Base-by-base conservation (phyloP, 2,329 filamentous ascomycete genomes). In the Chaetothyriales sp. region DNA sequence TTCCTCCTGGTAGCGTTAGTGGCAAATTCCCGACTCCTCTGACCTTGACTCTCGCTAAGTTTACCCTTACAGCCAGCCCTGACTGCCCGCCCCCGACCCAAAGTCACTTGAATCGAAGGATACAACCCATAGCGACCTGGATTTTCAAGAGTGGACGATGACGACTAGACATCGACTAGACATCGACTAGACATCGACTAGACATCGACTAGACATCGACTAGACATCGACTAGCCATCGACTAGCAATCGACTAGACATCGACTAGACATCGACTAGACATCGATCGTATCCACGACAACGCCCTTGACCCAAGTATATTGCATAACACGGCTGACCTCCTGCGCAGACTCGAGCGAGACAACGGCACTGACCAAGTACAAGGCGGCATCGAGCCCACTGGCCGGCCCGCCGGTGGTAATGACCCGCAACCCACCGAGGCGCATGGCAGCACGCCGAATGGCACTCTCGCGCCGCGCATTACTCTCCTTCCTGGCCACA, bases 311-410 rank as follows among this genome's bases (percentile, higher is more conserved):
- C 88, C 88, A 94, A 64, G 77, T 80, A 75, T 89, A 86, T 72
- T 90, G 85, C 75, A 92, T 81, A 59, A 78, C 62, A 58, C 82
- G 78, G 64, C 85, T 83, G 59, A 86, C 82, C 70, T 90, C 85
- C 53, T 81, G 77, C 57, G 87, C 86, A 54, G 82, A 76, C 50
- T 86, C 85, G 63, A 87, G 81, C 55, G 82, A 85, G 48, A 90
- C 86, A 67, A 94, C 71, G 60, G 87, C 86, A 68, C 83, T 85
- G 67, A 94, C 82, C 65, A 94, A 76, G 73, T 94, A 92, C 71
- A 94, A 72, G 60, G 83, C 76, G 51, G 88, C 88, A 74, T 94
- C 88, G 51, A 94, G 73, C 65, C 88, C 87, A 69, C 84, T 82
- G 65, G 82, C 84, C 60, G 87, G 75, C 58, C 87, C 88, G 60